A percentile compares a stretch with the other conserved stretches of the same genome.
These are phyloP conservation scores for Exidia glandulosa DNA, from an alignment of 768 basidiomycete species.

Conservation along the genomic window DNA sequence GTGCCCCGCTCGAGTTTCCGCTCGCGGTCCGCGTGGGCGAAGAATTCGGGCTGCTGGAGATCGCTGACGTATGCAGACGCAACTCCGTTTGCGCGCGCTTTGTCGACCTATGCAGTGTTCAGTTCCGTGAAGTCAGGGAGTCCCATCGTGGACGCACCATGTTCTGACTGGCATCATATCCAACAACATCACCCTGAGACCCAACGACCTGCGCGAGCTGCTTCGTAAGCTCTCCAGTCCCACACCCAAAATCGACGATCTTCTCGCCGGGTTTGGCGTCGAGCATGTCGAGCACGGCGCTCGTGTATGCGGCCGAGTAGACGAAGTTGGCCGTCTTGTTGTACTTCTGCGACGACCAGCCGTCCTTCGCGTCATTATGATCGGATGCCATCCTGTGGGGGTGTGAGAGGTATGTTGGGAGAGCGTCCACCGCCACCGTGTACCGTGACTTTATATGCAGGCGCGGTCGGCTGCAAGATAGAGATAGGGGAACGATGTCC, in stretches of 20 bases:
- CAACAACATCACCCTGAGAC: slow-evolving; percentile 43
- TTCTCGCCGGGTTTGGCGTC: slow-evolving; percentile 53
- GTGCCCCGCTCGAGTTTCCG: slow-evolving; percentile 22
- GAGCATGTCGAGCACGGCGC: slow-evolving; percentile 48
- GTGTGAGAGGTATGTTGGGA: too few species aligned
- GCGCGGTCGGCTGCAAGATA: too few species aligned
- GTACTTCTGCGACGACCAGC: slow-evolving; percentile 54
- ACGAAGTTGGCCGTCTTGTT: slow-evolving; percentile 59
- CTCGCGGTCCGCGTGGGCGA: not conserved
- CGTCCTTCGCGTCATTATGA: slow-evolving; percentile 12
- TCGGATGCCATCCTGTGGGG: too few species aligned
- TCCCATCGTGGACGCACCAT: slow-evolving; percentile 42
- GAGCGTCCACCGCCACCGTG: too few species aligned
- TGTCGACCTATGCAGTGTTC: slow-evolving; percentile 34
- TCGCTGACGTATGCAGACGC: slow-evolving; percentile 41
- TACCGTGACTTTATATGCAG: too few species aligned
- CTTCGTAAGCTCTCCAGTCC: slow-evolving; percentile 66
- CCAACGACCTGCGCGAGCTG: slow-evolving; percentile 44
- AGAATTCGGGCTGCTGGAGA: slow-evolving; percentile 27
- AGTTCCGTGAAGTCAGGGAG: not conserved
- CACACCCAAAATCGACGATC: slow-evolving; percentile 73
- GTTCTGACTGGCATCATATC: slow-evolving; percentile 55
- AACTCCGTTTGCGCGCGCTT: slow-evolving; percentile 38
- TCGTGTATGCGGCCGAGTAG: slow-evolving; percentile 38
- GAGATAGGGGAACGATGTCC: too few species aligned